A percentile compares a stretch with the other conserved stretches of the same genome.
These are phyloP conservation scores for Fagopyrum homotropicum DNA, from an alignment of 148 eudicot species.

Conservation along the genomic window DNA sequence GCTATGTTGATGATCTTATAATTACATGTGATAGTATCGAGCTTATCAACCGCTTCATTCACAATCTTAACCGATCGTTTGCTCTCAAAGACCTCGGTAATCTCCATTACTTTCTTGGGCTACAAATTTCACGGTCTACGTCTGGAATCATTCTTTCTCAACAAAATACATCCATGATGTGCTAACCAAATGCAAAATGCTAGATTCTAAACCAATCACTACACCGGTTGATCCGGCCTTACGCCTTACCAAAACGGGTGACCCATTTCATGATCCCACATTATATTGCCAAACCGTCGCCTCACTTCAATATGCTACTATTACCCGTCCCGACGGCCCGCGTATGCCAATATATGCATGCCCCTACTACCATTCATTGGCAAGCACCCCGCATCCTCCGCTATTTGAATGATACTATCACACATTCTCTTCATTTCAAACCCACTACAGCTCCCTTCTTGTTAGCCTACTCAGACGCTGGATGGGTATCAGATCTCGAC, in stretches of 20 bases:
- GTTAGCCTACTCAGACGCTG: background rate
- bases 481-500: background rate
- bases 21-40: no score
- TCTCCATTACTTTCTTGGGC: background rate
- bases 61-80: background rate
- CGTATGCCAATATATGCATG: no score
- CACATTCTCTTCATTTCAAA: background rate
- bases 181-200: background rate
- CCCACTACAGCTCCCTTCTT: background rate
- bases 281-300: background rate
- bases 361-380: no score
- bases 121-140: background rate
- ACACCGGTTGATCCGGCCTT: background rate
- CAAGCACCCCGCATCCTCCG: no score
- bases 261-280: background rate
- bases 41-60: no score
- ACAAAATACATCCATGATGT: background rate
- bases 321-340: no score
- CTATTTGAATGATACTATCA: background rate
- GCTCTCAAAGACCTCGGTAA: background rate
- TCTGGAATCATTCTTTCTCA: background rate
- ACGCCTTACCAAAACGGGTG: background rate
- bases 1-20: no score
- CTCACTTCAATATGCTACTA: no score
- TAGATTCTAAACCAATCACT: background rate